phyloP scores from a whole-genome alignment of 2,329 filamentous ascomycete species.

The Aspergillus persii region DNA sequence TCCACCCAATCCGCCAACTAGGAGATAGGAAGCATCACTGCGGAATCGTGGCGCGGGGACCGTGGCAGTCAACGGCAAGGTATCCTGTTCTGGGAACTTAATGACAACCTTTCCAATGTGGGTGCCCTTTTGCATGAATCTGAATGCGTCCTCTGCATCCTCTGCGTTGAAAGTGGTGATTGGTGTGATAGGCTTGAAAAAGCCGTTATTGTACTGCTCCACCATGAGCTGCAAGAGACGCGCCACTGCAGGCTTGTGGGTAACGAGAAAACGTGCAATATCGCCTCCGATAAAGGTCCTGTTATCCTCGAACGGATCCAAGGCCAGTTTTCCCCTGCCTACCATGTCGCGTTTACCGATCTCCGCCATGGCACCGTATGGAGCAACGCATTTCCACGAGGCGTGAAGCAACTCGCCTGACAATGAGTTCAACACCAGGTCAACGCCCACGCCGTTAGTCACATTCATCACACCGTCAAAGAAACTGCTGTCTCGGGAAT shows the following conservation, averaged over 20 bases:
- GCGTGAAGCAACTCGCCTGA: constrained; percentile 17
- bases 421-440: constrained; percentile 19
- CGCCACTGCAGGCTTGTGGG: background rate
- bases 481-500: constrained; percentile 17
- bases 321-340: constrained; percentile 1
- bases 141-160: constrained; percentile 38
- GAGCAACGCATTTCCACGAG: constrained; percentile 22
- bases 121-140: constrained; percentile 39
- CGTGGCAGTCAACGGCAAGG: background rate
- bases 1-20: constrained; percentile 42
- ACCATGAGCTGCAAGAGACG: background rate
- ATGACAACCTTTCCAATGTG: constrained; percentile 45
- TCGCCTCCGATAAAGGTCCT: constrained; percentile 10
- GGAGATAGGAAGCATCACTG: constrained; percentile 27
- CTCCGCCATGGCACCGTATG: constrained; percentile 12
- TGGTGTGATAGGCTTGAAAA: background rate
- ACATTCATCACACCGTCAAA: constrained; percentile 5
- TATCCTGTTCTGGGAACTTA: background rate
- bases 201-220: background rate
- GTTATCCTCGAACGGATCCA: constrained; percentile 9
- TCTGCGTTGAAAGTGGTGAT: constrained; percentile 17
- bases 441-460: background rate
- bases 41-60: background rate
- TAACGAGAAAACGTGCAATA: background rate
- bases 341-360: constrained; percentile 14